Percentiles rank a stretch among this genome's conserved stretches.
These are phyloP conservation scores for Sclerotinia trifoliorum DNA, from an alignment of 2,329 filamentous ascomycete genomes.

Conservation along the genomic window DNA sequence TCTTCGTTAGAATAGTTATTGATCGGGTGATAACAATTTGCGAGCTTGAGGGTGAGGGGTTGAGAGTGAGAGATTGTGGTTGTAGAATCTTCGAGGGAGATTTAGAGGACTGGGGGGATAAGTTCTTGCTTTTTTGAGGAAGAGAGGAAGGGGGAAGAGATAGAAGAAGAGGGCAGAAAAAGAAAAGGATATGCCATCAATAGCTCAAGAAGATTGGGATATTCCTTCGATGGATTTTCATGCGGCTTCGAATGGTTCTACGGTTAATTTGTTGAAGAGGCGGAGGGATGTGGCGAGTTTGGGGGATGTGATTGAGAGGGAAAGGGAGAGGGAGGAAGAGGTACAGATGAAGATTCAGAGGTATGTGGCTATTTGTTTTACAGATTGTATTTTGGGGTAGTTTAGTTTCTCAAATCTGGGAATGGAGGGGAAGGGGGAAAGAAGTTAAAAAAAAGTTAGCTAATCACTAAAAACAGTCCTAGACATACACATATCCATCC, in stretches of 20 bases:
- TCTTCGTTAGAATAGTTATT: too few species aligned
- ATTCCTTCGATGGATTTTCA: slow-evolving; percentile 20
- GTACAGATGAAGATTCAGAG: slow-evolving; percentile 25
- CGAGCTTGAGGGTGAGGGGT: background rate
- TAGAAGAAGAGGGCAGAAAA: background rate
- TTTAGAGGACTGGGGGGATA: background rate
- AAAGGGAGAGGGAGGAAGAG: slow-evolving; percentile 1
- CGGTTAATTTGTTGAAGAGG: slow-evolving; percentile 27
- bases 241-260: background rate
- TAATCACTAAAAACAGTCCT: background rate
- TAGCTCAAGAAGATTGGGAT: slow-evolving; percentile 29
- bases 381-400: background rate
- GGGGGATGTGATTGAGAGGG: background rate
- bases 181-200: slow-evolving; percentile 31
- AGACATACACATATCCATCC: slow-evolving; percentile 5
- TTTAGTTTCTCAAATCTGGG: too few species aligned
- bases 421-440: background rate
- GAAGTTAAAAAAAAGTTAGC: background rate
- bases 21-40: background rate
- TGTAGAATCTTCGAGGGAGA: background rate
- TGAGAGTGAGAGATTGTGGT: background rate
- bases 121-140: background rate
- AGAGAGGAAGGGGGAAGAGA: background rate
- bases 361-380: background rate
- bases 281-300: slow-evolving; percentile 29